Conservation (phyloP, 805 yeast genomes). For the Suhomyces faveliae region DNA sequence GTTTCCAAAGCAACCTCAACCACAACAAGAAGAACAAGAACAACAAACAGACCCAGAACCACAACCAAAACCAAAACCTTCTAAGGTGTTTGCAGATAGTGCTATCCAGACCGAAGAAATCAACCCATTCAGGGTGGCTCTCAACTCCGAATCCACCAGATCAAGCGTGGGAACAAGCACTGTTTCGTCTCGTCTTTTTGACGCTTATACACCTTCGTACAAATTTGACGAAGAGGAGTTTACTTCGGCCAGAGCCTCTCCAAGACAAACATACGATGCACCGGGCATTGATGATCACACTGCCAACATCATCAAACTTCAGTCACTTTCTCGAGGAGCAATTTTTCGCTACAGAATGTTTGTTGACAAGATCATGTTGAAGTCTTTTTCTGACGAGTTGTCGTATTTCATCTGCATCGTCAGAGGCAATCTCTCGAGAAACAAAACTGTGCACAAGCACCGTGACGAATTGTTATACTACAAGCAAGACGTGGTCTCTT, state of each 20-base stretch:
- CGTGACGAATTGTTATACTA: constrained; percentile 31
- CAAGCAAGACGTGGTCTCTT: constrained; percentile 30
- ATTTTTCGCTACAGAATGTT: constrained; percentile 60
- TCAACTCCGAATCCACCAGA: not conserved
- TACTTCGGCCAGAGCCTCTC: not conserved
- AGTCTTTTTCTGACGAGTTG: constrained; percentile 53
- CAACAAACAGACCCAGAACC: constrained; percentile 1
- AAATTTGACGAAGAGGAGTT: constrained; percentile 3
- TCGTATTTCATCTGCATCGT: constrained; percentile 48
- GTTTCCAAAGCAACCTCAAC: not conserved
- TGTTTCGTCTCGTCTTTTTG: constrained; percentile 2
- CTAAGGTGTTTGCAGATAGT: constrained; percentile 9
- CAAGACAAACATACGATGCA: not conserved
- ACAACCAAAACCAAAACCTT: not conserved
- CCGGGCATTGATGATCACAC: constrained; percentile 4
- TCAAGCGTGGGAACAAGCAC: constrained; percentile 6
- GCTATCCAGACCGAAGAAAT: constrained; percentile 8
- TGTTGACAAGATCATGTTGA: constrained; percentile 60
- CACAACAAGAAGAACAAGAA: too few species aligned
- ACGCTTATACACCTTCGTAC: not conserved
- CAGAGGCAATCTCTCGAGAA: constrained; percentile 47
- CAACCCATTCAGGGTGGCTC: constrained; percentile 7
- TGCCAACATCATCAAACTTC: constrained; percentile 49
- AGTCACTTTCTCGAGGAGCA: constrained; percentile 71
- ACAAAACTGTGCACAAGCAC: constrained; percentile 31